Evolutionary conservation across 257 asterid genomes (phyloP).

Genomic region (Eucommia ulmoides): DNA sequence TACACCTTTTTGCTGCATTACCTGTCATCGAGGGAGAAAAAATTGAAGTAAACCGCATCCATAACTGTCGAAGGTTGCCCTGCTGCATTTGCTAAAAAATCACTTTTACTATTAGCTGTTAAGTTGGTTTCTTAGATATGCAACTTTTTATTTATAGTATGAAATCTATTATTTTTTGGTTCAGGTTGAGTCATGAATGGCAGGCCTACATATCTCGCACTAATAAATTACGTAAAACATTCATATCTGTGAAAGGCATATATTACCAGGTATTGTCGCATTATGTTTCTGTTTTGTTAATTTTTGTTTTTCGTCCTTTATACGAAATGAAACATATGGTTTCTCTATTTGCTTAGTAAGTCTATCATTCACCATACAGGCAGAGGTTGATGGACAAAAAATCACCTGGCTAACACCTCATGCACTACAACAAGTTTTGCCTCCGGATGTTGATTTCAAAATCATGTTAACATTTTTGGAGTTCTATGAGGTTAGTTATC

Average conservation of each 20-base stretch:
- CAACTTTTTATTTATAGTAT: too few species aligned
- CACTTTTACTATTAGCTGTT: too few species aligned
- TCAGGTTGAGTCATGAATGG: slow-evolving; percentile 97
- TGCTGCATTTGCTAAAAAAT: background rate
- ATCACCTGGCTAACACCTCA: slow-evolving; percentile 98
- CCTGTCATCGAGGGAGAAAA: slow-evolving; percentile 85
- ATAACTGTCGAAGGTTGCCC: slow-evolving; percentile 74
- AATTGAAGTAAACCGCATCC: slow-evolving; percentile 68
- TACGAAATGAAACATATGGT: too few species aligned
- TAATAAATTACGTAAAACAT: slow-evolving; percentile 83
- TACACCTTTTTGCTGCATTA: slow-evolving; percentile 93
- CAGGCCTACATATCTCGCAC: slow-evolving; percentile 86
- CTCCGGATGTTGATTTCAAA: slow-evolving; percentile 75
- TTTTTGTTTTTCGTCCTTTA: too few species aligned
- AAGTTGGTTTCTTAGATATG: too few species aligned
- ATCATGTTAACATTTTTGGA: slow-evolving; percentile 85
- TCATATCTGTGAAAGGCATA: slow-evolving; percentile 92
- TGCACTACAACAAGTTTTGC: slow-evolving; percentile 91
- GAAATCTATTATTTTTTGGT: slow-evolving; percentile 7
- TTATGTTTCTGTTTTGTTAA: too few species aligned
- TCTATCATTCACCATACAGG: slow-evolving; percentile 29
- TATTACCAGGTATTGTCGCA: slow-evolving; percentile 60
- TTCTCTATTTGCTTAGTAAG: background rate
- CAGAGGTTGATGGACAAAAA: slow-evolving; percentile 87
- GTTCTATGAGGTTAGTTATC: slow-evolving; percentile 63